A percentile compares a stretch with the other conserved stretches of the same genome.
Evolutionary conservation across 2,329 filamentous ascomycete species (phyloP).

Genomic region (Sarocladium brachiariae): DNA sequence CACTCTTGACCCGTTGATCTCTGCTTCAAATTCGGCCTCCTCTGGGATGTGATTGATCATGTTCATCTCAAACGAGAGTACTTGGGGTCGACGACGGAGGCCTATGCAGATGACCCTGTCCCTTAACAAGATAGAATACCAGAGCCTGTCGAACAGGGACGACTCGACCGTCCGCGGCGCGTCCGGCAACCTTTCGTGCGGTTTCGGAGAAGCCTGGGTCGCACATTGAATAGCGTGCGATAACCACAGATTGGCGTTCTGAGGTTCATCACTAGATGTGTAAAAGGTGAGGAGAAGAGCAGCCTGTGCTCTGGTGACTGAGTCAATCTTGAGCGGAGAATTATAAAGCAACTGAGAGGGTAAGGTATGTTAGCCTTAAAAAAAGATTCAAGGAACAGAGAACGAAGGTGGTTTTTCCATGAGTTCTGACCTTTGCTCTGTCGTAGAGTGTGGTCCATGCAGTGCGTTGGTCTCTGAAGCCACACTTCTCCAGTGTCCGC

Average conservation of each 20-base stretch:
- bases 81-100: background rate
- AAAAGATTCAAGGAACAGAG: background rate
- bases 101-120: background rate
- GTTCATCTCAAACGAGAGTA: background rate
- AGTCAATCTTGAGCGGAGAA: background rate
- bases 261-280: background rate
- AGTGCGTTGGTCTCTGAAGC: background rate
- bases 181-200: background rate
- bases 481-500: background rate
- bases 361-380: background rate
- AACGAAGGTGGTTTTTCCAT: too few species aligned
- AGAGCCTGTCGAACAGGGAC: background rate
- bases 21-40: background rate
- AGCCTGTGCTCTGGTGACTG: background rate
- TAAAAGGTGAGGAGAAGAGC: background rate
- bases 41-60: background rate
- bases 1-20: background rate
- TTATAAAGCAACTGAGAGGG: conserved; percentile 2
- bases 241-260: background rate
- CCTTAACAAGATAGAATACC: background rate
- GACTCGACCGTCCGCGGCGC: background rate
- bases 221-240: background rate
- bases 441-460: background rate
- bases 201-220: background rate
- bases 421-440: background rate